Percentiles rank a stretch among this genome's conserved stretches.
These are phyloP conservation scores for Termitomyces sp. DNA, from an alignment of 768 basidiomycete genomes.

Conservation along the genomic window DNA sequence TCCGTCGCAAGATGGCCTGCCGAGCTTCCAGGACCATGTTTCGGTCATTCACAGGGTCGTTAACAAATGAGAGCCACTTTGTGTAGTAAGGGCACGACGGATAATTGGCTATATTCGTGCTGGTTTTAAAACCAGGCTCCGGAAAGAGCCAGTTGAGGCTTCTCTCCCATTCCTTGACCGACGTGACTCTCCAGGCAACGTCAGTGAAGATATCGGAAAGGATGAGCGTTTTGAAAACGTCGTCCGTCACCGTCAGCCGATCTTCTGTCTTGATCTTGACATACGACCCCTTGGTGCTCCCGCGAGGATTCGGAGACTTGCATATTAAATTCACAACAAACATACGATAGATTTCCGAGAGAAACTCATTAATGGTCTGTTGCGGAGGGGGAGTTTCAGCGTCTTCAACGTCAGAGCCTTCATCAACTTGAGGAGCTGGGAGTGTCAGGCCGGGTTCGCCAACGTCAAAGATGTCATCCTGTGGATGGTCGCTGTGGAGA, in stretches of 20 bases:
- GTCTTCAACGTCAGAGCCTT: not conserved
- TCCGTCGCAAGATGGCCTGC: not conserved
- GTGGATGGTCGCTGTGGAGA: not conserved
- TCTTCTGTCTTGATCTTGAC: not conserved
- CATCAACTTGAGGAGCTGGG: not conserved
- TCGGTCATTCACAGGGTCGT: not conserved
- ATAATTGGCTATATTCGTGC: not conserved
- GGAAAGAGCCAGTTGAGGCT: not conserved
- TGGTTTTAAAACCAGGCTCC: not conserved
- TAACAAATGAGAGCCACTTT: not conserved
- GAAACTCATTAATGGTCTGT: not conserved
- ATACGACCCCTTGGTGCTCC: slow-evolving; percentile 1
- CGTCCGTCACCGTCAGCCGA: not conserved
- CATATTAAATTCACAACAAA: not conserved
- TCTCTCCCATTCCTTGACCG: not conserved
- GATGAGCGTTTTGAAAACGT: not conserved
- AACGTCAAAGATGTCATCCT: not conserved
- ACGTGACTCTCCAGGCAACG: not conserved
- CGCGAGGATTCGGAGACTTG: slow-evolving; percentile 3
- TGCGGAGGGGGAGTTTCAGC: not conserved
- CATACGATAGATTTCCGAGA: not conserved
- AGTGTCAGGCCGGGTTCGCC: not conserved
- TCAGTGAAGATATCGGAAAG: not conserved
- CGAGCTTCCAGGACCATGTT: not conserved
- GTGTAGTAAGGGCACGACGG: not conserved